phyloP scores from a whole-genome alignment of 345 rosid species.

The Chamaenerion angustifolium region DNA sequence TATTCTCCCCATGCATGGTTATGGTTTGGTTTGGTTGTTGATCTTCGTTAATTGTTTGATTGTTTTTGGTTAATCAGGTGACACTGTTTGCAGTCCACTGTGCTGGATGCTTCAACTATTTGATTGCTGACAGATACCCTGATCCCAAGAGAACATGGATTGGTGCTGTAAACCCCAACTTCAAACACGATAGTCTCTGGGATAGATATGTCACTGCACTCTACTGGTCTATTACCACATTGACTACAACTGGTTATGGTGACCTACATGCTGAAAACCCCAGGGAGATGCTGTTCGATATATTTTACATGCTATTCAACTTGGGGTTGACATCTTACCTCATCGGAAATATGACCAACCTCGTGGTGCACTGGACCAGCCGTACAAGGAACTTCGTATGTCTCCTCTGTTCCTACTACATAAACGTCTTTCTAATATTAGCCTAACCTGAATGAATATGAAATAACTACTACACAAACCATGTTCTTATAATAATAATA shows the following conservation, averaged over 20 bases:
- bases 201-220: slow-evolving; percentile 67
- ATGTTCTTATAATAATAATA: too few species aligned
- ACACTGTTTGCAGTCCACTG: slow-evolving; percentile 86
- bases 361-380: slow-evolving; percentile 97
- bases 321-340: slow-evolving; percentile 87
- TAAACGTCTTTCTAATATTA: too few species aligned
- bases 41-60: too few species aligned
- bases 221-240: slow-evolving; percentile 90
- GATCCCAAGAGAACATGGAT: slow-evolving; percentile 76
- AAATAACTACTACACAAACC: too few species aligned
- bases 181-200: slow-evolving; percentile 63
- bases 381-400: slow-evolving; percentile 87
- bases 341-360: slow-evolving; percentile 97
- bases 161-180: slow-evolving; percentile 60
- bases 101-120: slow-evolving; percentile 88
- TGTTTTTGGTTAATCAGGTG: slow-evolving; percentile 29
- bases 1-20: background rate
- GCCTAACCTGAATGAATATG: too few species aligned
- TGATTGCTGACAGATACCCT: slow-evolving; percentile 79
- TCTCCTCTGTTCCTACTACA: background rate
- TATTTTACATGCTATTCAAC: slow-evolving; percentile 87
- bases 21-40: too few species aligned
- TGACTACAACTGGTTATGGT: slow-evolving; percentile 91
- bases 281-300: slow-evolving; percentile 89
- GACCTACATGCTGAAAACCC: slow-evolving; percentile 85